These are phyloP conservation scores for Linum trigynum DNA, from an alignment of 345 rosid species.

Conservation along the genomic window DNA sequence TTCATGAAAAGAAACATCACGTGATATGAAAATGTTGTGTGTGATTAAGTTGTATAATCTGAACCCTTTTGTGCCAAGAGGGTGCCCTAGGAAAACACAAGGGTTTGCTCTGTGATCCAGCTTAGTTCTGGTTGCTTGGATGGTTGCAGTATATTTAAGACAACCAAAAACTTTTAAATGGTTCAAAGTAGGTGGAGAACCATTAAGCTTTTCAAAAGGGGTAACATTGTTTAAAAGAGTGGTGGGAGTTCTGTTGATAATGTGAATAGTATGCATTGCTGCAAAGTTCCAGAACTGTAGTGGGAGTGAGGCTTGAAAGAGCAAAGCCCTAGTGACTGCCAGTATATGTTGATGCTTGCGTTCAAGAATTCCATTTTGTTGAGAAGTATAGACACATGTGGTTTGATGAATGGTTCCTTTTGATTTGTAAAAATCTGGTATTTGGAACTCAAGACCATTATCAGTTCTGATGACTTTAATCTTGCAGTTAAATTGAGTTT, in stretches of 20 bases:
- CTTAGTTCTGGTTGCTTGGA: too few species aligned
- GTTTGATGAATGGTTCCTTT: background rate
- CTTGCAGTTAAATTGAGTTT: background rate
- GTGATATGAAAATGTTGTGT: too few species aligned
- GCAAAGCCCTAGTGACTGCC: background rate
- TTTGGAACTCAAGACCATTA: background rate
- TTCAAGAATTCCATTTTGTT: background rate
- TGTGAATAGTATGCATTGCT: background rate
- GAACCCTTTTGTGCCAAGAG: too few species aligned
- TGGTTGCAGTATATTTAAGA: too few species aligned
- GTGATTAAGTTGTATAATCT: too few species aligned
- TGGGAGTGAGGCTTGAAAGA: background rate
- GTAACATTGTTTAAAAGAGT: background rate
- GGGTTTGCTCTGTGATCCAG: too few species aligned
- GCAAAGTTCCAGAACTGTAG: background rate
- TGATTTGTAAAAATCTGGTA: background rate
- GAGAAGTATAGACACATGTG: background rate
- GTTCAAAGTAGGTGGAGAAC: too few species aligned
- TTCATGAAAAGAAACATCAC: too few species aligned
- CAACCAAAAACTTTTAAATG: too few species aligned
- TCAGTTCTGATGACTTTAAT: background rate
- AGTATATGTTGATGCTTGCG: background rate
- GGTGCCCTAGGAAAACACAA: too few species aligned
- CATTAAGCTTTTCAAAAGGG: background rate
- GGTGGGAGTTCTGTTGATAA: background rate